Conservation (phyloP, 1,284 basidiomycete species). For the Flammula alnicola region DNA sequence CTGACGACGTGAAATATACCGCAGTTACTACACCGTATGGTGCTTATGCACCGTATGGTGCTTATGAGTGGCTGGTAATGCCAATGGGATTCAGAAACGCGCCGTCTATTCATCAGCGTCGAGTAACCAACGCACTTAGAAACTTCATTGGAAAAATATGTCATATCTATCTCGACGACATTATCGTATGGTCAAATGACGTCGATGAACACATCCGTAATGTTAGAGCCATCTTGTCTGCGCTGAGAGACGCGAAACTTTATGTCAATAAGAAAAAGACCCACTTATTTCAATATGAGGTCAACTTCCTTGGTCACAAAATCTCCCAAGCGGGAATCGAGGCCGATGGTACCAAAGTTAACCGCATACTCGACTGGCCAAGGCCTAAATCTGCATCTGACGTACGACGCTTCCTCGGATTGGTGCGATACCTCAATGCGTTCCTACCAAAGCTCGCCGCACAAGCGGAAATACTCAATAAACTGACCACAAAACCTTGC, state of each 20-base stretch:
- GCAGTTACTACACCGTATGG: constrained; percentile 44
- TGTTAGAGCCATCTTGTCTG: constrained; percentile 28
- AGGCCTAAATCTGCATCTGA: constrained; percentile 29
- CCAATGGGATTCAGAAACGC: constrained; percentile 43
- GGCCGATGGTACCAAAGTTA: constrained; percentile 37
- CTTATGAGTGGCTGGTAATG: constrained; percentile 48
- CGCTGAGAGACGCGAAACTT: constrained; percentile 16
- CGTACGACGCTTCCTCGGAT: constrained; percentile 40
- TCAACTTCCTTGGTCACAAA: constrained; percentile 32
- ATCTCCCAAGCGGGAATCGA: constrained; percentile 36
- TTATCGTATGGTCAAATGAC: constrained; percentile 45
- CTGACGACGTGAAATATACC: constrained; percentile 38
- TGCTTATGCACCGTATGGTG: too few relatives aligned
- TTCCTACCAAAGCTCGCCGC: constrained; percentile 40
- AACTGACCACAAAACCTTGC: constrained; percentile 34
- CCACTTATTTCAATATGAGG: constrained; percentile 26
- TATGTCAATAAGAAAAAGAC: constrained; percentile 33
- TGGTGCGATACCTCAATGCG: constrained; percentile 38
- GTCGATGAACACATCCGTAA: constrained; percentile 39
- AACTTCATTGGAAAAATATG: constrained; percentile 40
- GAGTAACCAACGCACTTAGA: constrained; percentile 35
- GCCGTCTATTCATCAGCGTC: constrained; percentile 40
- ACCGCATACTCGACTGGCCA: constrained; percentile 41
- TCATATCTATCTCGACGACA: constrained; percentile 49
- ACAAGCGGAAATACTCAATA: constrained; percentile 33